Evolutionary conservation across 2,329 filamentous ascomycete species (phyloP), one percentile per base, ranked within the genome.

Genomic region (Fusarium verrucosum): DNA sequence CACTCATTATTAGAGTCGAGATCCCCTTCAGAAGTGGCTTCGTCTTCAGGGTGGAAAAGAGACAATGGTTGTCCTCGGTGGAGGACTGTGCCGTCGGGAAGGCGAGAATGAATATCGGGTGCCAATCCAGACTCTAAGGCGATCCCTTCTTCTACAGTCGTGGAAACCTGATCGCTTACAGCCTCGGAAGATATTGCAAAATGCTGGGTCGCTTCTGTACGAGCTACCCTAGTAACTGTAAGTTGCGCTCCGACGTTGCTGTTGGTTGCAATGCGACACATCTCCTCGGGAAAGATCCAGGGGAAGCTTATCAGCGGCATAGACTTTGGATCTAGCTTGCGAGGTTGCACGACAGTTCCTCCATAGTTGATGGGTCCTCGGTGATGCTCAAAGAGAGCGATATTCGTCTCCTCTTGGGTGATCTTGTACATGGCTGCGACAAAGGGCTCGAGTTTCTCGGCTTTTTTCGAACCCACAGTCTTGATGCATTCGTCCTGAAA

Each of bases 271-370:
- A 79, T 69, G 14, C 74, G 72, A 33, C 74, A 72, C 67, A 79
- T 64, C 25, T 92, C 85, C 40, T 84, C 83, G 13, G 88, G 83
- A 65, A 98, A 96, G 3, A 98, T 80, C 95, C 95, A 99, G 0
- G 95, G 94, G 70, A 97, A 98, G 58, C 90, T 95, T 69, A 97
- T 95, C 10, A 98, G 80, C 0, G 95, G 94, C 82, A 93, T 89
- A 3, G 80, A 78, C 10, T 80, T 80, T 3, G 81, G 71, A 11
- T 76, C 61, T 8, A 61, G 59, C 23, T 46, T 60, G 3, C 59
- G 59, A 33, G 68, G 47, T 36, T 67, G 65, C 43, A 70, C 23
- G 6, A 64, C 58, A n/a, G 50, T 49, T 16, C 74, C 81, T 8
- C 76, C 76, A 4, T 75, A 70, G 61, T 76, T 77, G 1, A 69